A percentile compares a stretch with the other conserved stretches of the same genome.
Evolutionary conservation across 1,139 yeast species (phyloP).

Genomic region (Geotrichum reessii): DNA sequence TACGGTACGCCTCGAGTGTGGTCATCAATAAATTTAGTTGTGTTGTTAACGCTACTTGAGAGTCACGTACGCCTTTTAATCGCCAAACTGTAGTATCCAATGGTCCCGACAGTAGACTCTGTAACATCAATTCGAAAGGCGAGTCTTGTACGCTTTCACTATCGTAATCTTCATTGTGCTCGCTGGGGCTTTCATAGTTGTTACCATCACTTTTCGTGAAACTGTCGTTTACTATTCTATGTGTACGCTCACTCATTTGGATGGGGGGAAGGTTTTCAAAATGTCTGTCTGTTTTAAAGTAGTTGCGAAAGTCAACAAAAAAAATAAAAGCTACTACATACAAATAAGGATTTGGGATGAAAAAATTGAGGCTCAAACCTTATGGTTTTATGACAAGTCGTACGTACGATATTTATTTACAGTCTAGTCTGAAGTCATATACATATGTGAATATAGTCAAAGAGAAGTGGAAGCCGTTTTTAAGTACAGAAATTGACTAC

Average conservation of each 20-base stretch:
- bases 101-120: conserved; percentile 26
- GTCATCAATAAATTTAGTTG: conserved; percentile 26
- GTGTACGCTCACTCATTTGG: not conserved
- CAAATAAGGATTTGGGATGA: too few species aligned
- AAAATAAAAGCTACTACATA: too few species aligned
- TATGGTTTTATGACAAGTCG: not conserved
- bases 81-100: conserved; percentile 29
- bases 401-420: not conserved
- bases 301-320: too few species aligned
- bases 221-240: not conserved
- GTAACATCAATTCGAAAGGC: conserved; percentile 25
- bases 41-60: conserved; percentile 27
- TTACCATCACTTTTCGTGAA: not conserved
- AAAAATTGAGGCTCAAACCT: not conserved
- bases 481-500: not conserved
- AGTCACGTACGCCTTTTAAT: conserved; percentile 28
- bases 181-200: not conserved
- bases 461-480: not conserved
- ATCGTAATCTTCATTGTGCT: not conserved
- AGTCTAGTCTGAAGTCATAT: not conserved
- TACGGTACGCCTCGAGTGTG: conserved; percentile 25
- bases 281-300: not conserved
- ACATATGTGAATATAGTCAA: not conserved
- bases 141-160: conserved; percentile 10
- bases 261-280: too few species aligned